Evolutionary conservation across 805 yeast species (phyloP).

Genomic region (Maudiozyma pseudohumilis): DNA sequence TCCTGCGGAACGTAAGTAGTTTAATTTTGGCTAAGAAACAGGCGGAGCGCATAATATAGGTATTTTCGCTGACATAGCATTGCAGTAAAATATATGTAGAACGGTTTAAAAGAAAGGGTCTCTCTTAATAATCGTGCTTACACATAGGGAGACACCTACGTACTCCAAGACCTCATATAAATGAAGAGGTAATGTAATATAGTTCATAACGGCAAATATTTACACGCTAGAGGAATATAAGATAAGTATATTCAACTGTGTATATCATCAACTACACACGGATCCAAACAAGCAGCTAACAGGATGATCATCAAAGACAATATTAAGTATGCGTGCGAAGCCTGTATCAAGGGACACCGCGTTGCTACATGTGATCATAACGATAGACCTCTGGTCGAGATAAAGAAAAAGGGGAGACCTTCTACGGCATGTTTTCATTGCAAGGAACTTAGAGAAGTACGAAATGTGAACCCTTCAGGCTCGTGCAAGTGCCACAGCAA

Average conservation of each 20-base stretch:
- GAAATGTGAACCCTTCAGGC: constrained; percentile 46
- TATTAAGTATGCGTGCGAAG: constrained; percentile 87
- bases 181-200: no score
- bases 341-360: constrained; percentile 93
- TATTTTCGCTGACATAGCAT: no score
- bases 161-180: no score
- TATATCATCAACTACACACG: constrained; percentile 29
- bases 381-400: constrained; percentile 80
- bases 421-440: constrained; percentile 86
- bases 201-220: neutral
- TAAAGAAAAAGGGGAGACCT: constrained; percentile 94
- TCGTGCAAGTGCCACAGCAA: constrained; percentile 8
- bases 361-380: constrained; percentile 88
- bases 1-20: no score
- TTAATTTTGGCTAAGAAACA: no score
- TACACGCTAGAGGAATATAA: neutral
- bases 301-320: constrained; percentile 83
- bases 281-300: neutral
- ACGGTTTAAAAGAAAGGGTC: no score
- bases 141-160: no score
- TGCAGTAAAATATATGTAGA: no score
- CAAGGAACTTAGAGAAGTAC: constrained; percentile 58
- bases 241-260: neutral
- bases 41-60: no score
- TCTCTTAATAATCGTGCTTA: no score